These are phyloP conservation scores for Neofusicoccum umdonicola DNA, from an alignment of 2,329 filamentous ascomycete genomes.

Conservation along the genomic window DNA sequence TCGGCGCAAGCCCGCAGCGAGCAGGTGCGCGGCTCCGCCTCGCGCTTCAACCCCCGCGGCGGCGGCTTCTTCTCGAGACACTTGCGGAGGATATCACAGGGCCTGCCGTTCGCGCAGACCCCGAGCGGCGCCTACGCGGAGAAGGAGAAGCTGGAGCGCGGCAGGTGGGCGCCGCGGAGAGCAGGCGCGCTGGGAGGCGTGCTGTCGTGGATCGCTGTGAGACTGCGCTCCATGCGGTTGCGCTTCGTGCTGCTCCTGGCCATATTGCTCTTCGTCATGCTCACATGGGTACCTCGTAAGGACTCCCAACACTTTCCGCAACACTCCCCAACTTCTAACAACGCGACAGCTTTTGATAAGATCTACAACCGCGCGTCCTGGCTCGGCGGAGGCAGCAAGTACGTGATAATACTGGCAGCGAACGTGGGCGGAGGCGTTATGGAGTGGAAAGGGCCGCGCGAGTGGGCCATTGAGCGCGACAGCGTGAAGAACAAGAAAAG, in stretches of 20 bases:
- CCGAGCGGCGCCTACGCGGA: constrained; percentile 59
- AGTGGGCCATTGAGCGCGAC: constrained; percentile 97
- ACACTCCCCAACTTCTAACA: background rate
- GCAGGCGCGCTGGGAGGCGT: constrained; percentile 34
- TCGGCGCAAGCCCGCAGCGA: constrained; percentile 75
- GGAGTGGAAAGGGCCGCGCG: constrained; percentile 96
- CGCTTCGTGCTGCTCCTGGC: constrained; percentile 59
- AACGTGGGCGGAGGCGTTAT: constrained; percentile 97
- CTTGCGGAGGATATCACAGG: constrained; percentile 76
- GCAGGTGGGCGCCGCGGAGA: constrained; percentile 52
- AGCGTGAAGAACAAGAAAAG: constrained; percentile 92
- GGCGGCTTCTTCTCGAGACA: constrained; percentile 85
- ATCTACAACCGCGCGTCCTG: constrained; percentile 68
- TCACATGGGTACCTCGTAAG: constrained; percentile 75
- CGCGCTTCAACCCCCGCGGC: constrained; percentile 75
- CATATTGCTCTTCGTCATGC: constrained; percentile 59
- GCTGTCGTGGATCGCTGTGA: constrained; percentile 41
- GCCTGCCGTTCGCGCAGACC: constrained; percentile 62
- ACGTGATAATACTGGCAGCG: constrained; percentile 87
- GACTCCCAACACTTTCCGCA: constrained; percentile 26
- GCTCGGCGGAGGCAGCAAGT: constrained; percentile 83
- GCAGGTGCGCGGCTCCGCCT: constrained; percentile 72
- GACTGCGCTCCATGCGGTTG: constrained; percentile 65
- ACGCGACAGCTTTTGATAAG: constrained; percentile 52
- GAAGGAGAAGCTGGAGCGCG: constrained; percentile 72